Base-by-base conservation (phyloP, 2,329 filamentous ascomycete genomes). In the Pestalotiopsis fici region DNA sequence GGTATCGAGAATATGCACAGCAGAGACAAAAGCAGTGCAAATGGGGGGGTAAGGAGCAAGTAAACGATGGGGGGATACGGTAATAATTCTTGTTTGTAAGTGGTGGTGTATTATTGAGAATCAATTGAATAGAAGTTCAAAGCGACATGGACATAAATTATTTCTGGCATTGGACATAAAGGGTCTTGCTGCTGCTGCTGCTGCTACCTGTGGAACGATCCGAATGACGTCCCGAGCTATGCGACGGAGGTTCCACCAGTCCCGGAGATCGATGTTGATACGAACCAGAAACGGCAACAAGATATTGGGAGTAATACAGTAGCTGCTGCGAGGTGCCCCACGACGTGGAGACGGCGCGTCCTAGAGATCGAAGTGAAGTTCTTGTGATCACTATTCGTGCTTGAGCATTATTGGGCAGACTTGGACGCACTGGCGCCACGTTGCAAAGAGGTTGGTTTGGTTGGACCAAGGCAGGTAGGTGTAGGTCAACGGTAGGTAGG, bases 21-120 rank as follows among this genome's bases (percentile, higher is more conserved):
- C 60, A 54, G 50, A 59, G 37, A 66, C 65, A 37, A 60, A 50
- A 50, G 43, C 43, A 56, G 28, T 50, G 59, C 57, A 57, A 43
- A n/a, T 31, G 28, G 25, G n/a, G 11, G 18, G 23, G 37, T 54
- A 59, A 21, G 35, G n/a, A 43, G 35, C 25, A 63, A 57, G 23
- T 57, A 13, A 50, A 66, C 64, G 65, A 67, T 67, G 64, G 70
- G 69, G 70, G 72, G 74, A 66, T 68, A 69, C 72, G 39, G 68
- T 68, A 68, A 68, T 68, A 66, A 60, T 27, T 37, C 27, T 31
- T 67, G 43, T 66, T 68, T 64, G 68, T 67, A 68, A 67, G 55
- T 64, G 23, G 59, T 62, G 59, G 56, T 35, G 65, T 63, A 47
- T 55, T 56, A 76, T 73, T 70, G 71, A 59, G 27, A 63, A 23